phyloP scores from a whole-genome alignment of 177 flowering plant genomes.

The Vitis hybrid region DNA sequence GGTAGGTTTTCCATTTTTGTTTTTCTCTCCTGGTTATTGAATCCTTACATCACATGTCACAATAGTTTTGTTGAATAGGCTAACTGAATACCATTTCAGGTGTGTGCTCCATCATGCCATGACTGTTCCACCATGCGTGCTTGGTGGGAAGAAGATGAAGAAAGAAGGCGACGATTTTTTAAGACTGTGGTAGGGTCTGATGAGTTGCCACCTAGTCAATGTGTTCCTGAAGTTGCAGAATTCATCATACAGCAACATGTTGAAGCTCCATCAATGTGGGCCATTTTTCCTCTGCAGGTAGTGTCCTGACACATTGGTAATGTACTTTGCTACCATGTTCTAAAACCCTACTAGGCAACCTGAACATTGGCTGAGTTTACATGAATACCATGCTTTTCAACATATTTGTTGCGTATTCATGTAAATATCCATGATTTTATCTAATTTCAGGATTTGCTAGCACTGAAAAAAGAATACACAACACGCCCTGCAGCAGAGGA shows the following conservation, averaged over 20 bases:
- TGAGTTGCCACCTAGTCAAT: conserved; percentile 63
- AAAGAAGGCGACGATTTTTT: conserved; percentile 67
- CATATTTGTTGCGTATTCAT: too few relatives aligned
- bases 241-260: conserved; percentile 75
- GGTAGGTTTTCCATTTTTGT: too few relatives aligned
- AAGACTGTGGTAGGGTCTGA: conserved; percentile 64
- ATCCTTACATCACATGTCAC: too few relatives aligned
- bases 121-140: conserved; percentile 97
- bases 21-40: too few relatives aligned
- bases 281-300: conserved; percentile 98
- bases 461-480: conserved; percentile 81
- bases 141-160: conserved; percentile 99
- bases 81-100: conserved; percentile 38
- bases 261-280: conserved; percentile 99
- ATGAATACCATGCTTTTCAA: too few relatives aligned
- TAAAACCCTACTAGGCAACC: background rate
- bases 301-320: background rate
- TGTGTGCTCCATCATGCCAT: conserved; percentile 98
- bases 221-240: conserved; percentile 73
- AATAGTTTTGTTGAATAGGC: too few relatives aligned
- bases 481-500: conserved; percentile 88
- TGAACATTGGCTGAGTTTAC: background rate
- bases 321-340: background rate
- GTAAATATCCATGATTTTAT: background rate
- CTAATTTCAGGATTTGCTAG: conserved; percentile 70